A percentile compares a stretch with the other conserved stretches of the same genome.
Conservation (phyloP, 2,329 filamentous ascomycete species). For the Plectosphaerella cucumerina region DNA sequence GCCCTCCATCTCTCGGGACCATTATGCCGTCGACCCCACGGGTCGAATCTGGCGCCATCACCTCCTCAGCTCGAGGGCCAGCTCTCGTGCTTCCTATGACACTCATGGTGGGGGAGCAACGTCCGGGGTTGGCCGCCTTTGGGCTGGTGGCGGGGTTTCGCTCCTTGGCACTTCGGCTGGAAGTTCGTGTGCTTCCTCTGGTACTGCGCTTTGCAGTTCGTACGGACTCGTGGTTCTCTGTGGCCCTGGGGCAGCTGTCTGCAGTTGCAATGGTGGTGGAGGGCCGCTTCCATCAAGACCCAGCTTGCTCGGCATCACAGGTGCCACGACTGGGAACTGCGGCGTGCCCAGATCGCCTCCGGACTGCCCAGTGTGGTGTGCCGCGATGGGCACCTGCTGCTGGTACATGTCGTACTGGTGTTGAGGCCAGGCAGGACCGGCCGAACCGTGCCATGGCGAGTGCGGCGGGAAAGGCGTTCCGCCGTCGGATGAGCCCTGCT, state of each 20-base stretch:
- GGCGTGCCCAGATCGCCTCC: constrained; percentile 8
- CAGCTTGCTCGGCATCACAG: constrained; percentile 8
- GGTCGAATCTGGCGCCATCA: too few relatives aligned
- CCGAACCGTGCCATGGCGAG: not conserved
- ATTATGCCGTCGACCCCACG: too few relatives aligned
- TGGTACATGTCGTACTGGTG: constrained; percentile 14
- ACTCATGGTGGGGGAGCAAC: not conserved
- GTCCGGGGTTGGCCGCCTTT: not conserved
- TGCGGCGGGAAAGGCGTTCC: not conserved
- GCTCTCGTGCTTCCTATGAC: too few relatives aligned
- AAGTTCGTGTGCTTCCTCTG: constrained; percentile 6
- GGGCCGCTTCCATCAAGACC: constrained; percentile 7
- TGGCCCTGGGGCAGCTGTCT: not conserved
- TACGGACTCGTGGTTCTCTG: constrained; percentile 1
- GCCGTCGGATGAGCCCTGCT: not conserved
- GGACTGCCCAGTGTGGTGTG: constrained; percentile 12
- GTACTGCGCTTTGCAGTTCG: constrained; percentile 8
- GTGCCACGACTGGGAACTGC: constrained; percentile 13
- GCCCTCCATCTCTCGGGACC: too few relatives aligned
- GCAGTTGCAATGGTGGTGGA: not conserved
- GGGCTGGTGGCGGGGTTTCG: not conserved
- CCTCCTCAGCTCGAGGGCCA: too few relatives aligned
- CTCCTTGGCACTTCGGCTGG: constrained; percentile 10
- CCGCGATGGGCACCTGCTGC: constrained; percentile 14
- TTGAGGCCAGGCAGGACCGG: constrained; percentile 10